Base-by-base conservation (phyloP, 2,329 filamentous ascomycete genomes). In the Fusarium sp. region DNA sequence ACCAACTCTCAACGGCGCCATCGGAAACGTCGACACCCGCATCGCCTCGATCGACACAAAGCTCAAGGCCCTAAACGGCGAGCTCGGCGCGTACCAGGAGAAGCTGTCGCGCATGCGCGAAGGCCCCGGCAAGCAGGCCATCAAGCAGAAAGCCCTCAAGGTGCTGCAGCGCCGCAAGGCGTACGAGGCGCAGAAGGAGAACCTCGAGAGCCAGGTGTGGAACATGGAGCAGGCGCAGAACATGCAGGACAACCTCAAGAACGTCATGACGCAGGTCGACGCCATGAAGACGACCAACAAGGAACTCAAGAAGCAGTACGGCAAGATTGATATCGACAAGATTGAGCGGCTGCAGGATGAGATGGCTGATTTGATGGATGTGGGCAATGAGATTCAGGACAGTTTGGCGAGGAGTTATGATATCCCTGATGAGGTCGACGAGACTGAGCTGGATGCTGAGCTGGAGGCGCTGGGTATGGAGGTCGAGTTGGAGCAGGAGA, bases 171-270 rank as follows among this genome's bases (percentile, higher is more conserved):
- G 94, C 63, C 92, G 95, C 74, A 97, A 97, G 80, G 92, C 95
- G 82, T 97, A 97, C 89, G 96, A 99, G 83, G 87, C 89, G 4
- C 94, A 98, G 82, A 94, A 95, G 71, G 94, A 98, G 77, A 95
- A 98, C 83, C 90, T 98, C 57, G 93, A 97, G 82, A 89, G 92
- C 71, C 96, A 99, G 83, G 94, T 94, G 23, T 98, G 95, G 95
- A 98, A 98, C 84, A 98, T 99, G 95, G 95, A 98, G 84, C 95
- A 98, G 83, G 95, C 95, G 4, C 92, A 93, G 79, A 97, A 95
- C 88, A 98, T 98, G 95, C 94, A 97, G 84, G 95, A 98, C 83
- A 98, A 98, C 78, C 88, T 99, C 56, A 96, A 97, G 81, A 98
- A 98, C 81, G 95, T 96, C 69, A 98, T 98, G 95, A 97, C 94